phyloP scores from a whole-genome alignment of 73 alveolate species.

The Paramecium octaurelia region DNA sequence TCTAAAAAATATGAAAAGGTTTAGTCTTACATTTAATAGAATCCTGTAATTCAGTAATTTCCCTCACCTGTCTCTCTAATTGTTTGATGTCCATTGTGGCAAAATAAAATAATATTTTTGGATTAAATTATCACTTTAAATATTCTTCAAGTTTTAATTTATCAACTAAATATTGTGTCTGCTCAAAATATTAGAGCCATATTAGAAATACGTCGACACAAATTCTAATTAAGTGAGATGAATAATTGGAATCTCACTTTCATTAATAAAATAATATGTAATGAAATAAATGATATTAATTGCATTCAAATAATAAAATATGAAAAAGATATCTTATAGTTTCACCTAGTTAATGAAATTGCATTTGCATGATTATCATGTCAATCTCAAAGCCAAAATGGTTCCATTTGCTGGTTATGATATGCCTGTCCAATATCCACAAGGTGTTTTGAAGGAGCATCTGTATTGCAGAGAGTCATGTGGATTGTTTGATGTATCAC shows the following conservation, averaged over 20 bases:
- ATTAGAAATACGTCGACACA: not conserved
- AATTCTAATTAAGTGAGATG: not conserved
- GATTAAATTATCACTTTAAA: not conserved
- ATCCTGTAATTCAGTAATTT: conserved; percentile 1
- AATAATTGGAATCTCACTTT: not conserved
- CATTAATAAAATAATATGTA: not conserved
- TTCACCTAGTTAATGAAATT: not conserved
- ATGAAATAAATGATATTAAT: not conserved
- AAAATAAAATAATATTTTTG: not conserved
- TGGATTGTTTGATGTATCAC: conserved; percentile 87
- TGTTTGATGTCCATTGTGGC: not conserved
- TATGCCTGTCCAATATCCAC: conserved; percentile 85
- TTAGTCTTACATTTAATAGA: not conserved
- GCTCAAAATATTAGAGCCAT: not conserved
- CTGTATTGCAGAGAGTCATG: conserved; percentile 71
- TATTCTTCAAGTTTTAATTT: not conserved
- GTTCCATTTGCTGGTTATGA: conserved; percentile 89
- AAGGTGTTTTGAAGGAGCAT: conserved; percentile 80
- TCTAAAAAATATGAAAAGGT: not conserved
- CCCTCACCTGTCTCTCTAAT: not conserved
- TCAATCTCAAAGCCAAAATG: conserved; percentile 72
- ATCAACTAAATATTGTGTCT: not conserved
- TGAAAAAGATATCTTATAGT: conserved; percentile 10
- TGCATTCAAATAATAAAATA: not conserved
- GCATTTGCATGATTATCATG: conserved; percentile 38